Evolutionary conservation across 495 filamentous ascomycete genomes (phyloP), one percentile per base, ranked within the genome.

Genomic region (Talaromyces proteolyticus): DNA sequence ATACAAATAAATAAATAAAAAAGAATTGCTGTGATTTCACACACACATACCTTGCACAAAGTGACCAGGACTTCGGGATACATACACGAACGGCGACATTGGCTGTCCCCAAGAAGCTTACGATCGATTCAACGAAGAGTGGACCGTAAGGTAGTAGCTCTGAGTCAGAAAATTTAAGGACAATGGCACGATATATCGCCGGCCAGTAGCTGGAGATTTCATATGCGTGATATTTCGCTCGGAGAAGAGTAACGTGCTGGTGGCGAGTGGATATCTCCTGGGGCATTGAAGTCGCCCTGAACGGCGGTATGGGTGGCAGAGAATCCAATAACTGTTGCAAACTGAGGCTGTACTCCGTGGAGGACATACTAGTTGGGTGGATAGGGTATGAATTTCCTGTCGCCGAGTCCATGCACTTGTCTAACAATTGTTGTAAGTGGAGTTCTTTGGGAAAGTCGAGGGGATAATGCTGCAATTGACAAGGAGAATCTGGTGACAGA

Each of bases 171-270:
- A 8, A 43, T 21, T n/a, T 20, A 43, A 43, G 41, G 21, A n/a
- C 41, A 43, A 43, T 43, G n/a, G 41, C 41, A n/a, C 41, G 41
- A 43, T 43, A 43, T 43, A 43, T 22, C 18, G 41, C 20, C 11
- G 41, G 41, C 41, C 41, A 43, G 20, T 43, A 43, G 20, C 41
- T 21, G 41, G 41, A 43, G 1, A 43, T 24, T 22, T 43, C 20
- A 4, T 43, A 43, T 43, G 2, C 41, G 41, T 43, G 41, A 43
- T n/a, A 43, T 43, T 43, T 43, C 41, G 41, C 41, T 43, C 41
- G 41, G 18, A 43, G 41, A 43, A 43, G 41, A 21, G 41, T 22
- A 22, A 22, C 41, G n/a, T 43, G 41, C 41, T 43, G 41, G 20
- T 43, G 41, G 41, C 41, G 41, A 43, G 5, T 43, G 41, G 41